Evolutionary conservation across 2,329 filamentous ascomycete species (phyloP), one percentile per base, ranked within the genome.

Genomic region (Pseudogymnoascus sp.): DNA sequence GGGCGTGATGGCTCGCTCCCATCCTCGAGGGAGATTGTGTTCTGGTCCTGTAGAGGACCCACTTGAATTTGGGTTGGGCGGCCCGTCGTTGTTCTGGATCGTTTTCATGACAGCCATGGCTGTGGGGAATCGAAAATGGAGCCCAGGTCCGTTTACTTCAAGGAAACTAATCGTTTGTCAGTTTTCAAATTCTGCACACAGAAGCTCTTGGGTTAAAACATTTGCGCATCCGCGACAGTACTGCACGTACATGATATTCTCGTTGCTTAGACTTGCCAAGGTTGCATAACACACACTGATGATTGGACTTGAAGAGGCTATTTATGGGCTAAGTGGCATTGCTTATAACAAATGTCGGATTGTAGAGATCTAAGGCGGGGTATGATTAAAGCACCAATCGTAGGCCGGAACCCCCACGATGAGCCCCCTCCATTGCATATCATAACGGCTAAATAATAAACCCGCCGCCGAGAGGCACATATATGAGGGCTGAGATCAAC

Each of bases 1-100:
- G 0, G 93, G 91, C 0, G 93, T 97, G 76, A 89, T 91, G 67
- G 93, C 82, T 75, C 96, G 91, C 76, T 97, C 93, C 93, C 93
- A 97, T 24, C 92, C 92, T 26, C 92, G 87, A 33, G 93, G 93
- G 64, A 97, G 85, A 77, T 96, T 93, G 65, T 93, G n/a, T 31
- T 56, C n/a, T 6, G 46, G 26, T 11, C 8, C 46, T 53, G 46
- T 31, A 12, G 46, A 31, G 26, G 50, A 7, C 26, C n/a, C 50
- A 33, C 50, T 33, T 26, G 50, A 12, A 33, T 19, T 19, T 19
- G 50, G 50, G 50, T 56, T 41, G n/a, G 19, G 26, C 26, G 50
- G 50, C 4, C 50, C 50, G 50, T 56, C 50, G 50, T 19, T 50
- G 10, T 19, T 56, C 4, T 2, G 5, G 50, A 26, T 56, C 28